These are phyloP conservation scores for Nemophila menziesii DNA, from an alignment of 257 asterid species.

Conservation along the genomic window DNA sequence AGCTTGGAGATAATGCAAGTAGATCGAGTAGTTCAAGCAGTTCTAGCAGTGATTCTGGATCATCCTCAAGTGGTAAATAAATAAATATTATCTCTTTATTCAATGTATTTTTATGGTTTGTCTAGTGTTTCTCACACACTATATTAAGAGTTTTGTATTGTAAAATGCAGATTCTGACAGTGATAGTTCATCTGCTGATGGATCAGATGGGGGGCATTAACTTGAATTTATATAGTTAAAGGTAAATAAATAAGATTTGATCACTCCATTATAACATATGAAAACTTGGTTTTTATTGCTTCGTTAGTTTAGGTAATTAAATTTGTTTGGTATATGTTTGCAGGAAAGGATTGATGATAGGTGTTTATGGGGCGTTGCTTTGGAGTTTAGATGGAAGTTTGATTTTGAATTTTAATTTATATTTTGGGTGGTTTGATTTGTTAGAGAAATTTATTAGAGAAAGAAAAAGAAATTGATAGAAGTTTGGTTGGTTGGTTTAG, in stretches of 20 bases:
- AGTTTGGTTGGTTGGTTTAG: too few species aligned
- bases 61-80: constrained; percentile 69
- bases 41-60: constrained; percentile 90
- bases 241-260: background rate
- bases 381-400: too few species aligned
- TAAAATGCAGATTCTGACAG: constrained; percentile 61
- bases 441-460: too few species aligned
- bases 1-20: constrained; percentile 29
- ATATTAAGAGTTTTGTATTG: background rate
- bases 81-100: constrained; percentile 1
- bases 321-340: too few species aligned
- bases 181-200: constrained; percentile 62
- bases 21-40: constrained; percentile 88
- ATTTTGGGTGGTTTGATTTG: too few species aligned
- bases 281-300: too few species aligned
- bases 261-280: constrained; percentile 5
- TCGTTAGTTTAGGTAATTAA: too few species aligned
- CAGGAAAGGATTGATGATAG: too few species aligned
- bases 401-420: too few species aligned
- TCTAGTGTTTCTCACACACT: background rate
- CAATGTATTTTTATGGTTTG: background rate
- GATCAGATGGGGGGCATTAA: constrained; percentile 51
- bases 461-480: too few species aligned
- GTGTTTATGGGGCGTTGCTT: too few species aligned
- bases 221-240: constrained; percentile 15